A percentile compares a stretch with the other conserved stretches of the same genome.
Conservation (phyloP, 352 stramenopile genomes). For the Phytophthora meadii region DNA sequence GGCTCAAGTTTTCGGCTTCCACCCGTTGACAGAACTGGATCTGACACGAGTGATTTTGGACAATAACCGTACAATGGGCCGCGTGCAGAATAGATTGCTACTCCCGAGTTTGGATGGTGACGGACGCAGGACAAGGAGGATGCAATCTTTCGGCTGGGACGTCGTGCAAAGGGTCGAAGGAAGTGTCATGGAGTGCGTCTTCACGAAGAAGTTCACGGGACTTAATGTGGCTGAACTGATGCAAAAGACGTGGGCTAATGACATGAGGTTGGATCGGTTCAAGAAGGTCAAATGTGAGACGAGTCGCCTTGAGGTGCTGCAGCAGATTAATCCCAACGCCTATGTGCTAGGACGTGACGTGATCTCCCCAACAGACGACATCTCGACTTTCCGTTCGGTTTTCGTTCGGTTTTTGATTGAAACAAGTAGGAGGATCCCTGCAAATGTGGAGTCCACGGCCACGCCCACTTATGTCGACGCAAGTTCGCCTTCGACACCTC, state of each 20-base stretch:
- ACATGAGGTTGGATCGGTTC: slow-evolving; percentile 49
- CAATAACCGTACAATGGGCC: slow-evolving; percentile 38
- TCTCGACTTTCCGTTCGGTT: slow-evolving; percentile 46
- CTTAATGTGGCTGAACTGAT: slow-evolving; percentile 41
- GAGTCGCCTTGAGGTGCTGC: slow-evolving; percentile 46
- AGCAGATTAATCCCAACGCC: slow-evolving; percentile 44
- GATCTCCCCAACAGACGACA: slow-evolving; percentile 40
- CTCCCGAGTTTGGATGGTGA: slow-evolving; percentile 9
- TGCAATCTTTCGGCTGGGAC: slow-evolving; percentile 53
- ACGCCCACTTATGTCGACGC: slow-evolving; percentile 31
- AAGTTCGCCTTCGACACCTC: slow-evolving; percentile 19
- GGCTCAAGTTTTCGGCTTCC: slow-evolving; percentile 48
- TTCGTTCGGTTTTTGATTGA: slow-evolving; percentile 56
- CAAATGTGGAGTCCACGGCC: slow-evolving; percentile 15
- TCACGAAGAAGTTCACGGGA: slow-evolving; percentile 48
- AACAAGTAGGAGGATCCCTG: slow-evolving; percentile 22
- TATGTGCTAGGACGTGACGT: slow-evolving; percentile 56
- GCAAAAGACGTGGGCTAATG: slow-evolving; percentile 50
- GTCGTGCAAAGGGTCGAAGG: slow-evolving; percentile 40
- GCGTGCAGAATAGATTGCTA: slow-evolving; percentile 43
- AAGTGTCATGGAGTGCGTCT: slow-evolving; percentile 52
- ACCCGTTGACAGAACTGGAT: slow-evolving; percentile 37
- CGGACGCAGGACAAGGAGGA: slow-evolving; percentile 11
- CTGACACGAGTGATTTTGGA: slow-evolving; percentile 49
- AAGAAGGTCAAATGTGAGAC: slow-evolving; percentile 59